Conservation (phyloP, 1,284 basidiomycete genomes). For the Polyporus tsugae region DNA sequence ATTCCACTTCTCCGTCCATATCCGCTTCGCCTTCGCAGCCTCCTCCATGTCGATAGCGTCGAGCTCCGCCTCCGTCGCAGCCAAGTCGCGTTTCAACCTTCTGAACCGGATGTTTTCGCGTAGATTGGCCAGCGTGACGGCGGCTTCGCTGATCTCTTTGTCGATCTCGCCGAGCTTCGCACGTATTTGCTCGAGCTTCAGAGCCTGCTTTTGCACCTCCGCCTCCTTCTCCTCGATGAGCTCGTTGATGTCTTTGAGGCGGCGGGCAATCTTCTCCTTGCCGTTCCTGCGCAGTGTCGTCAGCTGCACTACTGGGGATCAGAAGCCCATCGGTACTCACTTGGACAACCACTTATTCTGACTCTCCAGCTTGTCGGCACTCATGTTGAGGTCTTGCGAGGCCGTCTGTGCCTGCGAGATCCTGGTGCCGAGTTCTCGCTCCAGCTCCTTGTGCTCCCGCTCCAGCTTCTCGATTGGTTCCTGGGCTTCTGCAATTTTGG, state of each 20-base stretch:
- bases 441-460: slow-evolving; percentile 61
- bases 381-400: slow-evolving; percentile 73
- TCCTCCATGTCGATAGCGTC: slow-evolving; percentile 82
- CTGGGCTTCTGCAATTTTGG: slow-evolving; percentile 66
- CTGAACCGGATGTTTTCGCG: slow-evolving; percentile 89
- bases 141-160: slow-evolving; percentile 78
- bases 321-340: slow-evolving; percentile 46
- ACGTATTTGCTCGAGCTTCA: slow-evolving; percentile 63
- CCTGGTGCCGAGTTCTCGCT: slow-evolving; percentile 60
- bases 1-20: slow-evolving; percentile 86
- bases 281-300: slow-evolving; percentile 64
- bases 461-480: slow-evolving; percentile 77
- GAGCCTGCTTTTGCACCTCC: slow-evolving; percentile 64
- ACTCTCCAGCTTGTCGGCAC: slow-evolving; percentile 67
- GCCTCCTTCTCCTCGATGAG: slow-evolving; percentile 68
- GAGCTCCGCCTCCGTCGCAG: slow-evolving; percentile 76
- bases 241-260: slow-evolving; percentile 69
- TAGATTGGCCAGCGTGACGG: slow-evolving; percentile 76
- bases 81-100: slow-evolving; percentile 73
- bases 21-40: slow-evolving; percentile 80
- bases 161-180: slow-evolving; percentile 64
- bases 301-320: neutral
- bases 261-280: slow-evolving; percentile 69
- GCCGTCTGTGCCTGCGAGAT: slow-evolving; percentile 60
- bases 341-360: slow-evolving; percentile 71